phyloP scores from a whole-genome alignment of 768 basidiomycete genomes.

The Cystobasidium ongulense region DNA sequence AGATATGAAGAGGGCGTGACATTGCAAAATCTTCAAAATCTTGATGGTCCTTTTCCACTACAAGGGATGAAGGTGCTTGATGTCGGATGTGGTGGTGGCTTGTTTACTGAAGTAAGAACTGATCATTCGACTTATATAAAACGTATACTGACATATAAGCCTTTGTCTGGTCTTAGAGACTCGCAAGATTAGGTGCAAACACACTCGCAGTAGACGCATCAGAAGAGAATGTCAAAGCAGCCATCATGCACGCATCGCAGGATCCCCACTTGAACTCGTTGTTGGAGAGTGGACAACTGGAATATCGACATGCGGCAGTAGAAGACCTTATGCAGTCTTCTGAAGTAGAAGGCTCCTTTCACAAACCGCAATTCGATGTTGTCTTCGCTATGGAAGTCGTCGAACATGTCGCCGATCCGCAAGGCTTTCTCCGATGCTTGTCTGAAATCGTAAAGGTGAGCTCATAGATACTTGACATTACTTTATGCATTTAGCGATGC shows the following conservation, averaged over 20 bases:
- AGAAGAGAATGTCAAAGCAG: constrained; percentile 73
- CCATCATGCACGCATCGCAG: constrained; percentile 65
- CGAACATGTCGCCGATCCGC: constrained; percentile 92
- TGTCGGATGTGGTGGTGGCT: constrained; percentile 90
- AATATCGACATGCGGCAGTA: constrained; percentile 65
- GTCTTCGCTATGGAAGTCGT: constrained; percentile 97
- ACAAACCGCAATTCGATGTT: constrained; percentile 60
- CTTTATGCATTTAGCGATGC: background rate
- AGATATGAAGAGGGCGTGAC: constrained; percentile 48
- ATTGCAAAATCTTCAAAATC: constrained; percentile 40
- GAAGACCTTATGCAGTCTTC: constrained; percentile 56
- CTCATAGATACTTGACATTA: background rate
- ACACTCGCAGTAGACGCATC: constrained; percentile 91
- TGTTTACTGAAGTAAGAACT: constrained; percentile 68
- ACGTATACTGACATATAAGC: background rate
- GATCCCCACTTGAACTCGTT: constrained; percentile 58
- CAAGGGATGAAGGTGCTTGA: constrained; percentile 67
- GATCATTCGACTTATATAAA: background rate
- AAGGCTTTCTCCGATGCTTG: constrained; percentile 69
- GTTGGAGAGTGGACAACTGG: constrained; percentile 45
- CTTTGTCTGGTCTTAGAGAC: constrained; percentile 52
- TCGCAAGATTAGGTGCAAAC: constrained; percentile 77
- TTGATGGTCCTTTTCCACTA: background rate
- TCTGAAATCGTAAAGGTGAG: constrained; percentile 77
- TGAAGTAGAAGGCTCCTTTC: background rate